phyloP scores from a whole-genome alignment of 179 eudicot species.

The Pouteria campechiana region DNA sequence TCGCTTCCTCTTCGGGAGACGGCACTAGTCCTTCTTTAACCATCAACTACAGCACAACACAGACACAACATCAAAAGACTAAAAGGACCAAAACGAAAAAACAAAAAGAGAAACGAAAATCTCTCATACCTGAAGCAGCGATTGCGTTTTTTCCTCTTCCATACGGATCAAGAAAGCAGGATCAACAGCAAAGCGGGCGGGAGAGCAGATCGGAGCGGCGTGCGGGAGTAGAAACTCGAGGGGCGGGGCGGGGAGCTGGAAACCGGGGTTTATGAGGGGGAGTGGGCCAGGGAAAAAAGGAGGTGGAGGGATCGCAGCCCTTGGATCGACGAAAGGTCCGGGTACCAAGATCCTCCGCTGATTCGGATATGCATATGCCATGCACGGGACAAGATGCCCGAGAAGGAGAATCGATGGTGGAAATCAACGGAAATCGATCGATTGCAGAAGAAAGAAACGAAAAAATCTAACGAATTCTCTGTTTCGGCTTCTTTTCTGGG shows the following conservation, averaged over 20 bases:
- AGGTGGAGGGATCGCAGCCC: conserved; percentile 1
- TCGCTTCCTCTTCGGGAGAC: conserved; percentile 31
- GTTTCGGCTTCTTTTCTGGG: too few species aligned
- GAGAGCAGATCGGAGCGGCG: neutral
- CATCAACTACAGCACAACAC: conserved; percentile 44
- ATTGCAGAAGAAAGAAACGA: too few species aligned
- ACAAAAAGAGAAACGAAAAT: neutral
- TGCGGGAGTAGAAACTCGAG: neutral
- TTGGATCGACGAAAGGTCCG: conserved; percentile 2
- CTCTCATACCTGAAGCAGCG: conserved; percentile 6
- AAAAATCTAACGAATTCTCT: too few species aligned
- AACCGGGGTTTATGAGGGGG: conserved; percentile 4
- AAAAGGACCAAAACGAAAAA: conserved; percentile 1
- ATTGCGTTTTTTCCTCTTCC: conserved; percentile 4
- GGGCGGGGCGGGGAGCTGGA: neutral
- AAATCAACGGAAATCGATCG: too few species aligned
- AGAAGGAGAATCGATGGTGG: too few species aligned
- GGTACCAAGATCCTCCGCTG: conserved; percentile 1
- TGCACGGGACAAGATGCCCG: too few species aligned
- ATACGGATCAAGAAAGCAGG: neutral
- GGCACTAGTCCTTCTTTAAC: conserved; percentile 32
- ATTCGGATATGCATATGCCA: conserved; percentile 7
- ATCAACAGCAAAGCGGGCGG: neutral
- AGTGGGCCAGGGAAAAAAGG: neutral
- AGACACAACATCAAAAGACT: too few species aligned